Conservation (phyloP, 1,284 basidiomycete species). For the Austroboletus niveus region DNA sequence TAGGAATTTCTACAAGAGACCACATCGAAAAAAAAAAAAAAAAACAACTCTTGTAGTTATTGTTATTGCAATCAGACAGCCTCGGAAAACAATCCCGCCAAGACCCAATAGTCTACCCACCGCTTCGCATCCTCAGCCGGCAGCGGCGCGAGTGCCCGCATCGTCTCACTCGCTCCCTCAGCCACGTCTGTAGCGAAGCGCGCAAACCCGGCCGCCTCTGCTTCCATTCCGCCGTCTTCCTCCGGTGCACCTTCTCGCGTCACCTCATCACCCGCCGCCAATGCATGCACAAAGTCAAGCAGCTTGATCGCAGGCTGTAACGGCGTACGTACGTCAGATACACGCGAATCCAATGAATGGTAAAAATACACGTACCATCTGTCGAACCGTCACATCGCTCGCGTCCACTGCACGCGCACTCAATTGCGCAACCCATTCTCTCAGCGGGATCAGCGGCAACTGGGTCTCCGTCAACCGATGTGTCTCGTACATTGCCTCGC, state of each 20-base stretch:
- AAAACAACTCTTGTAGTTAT: no score
- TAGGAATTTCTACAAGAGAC: no score
- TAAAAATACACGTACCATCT: not conserved
- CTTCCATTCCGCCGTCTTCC: not conserved
- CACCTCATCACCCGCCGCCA: not conserved
- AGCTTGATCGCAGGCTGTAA: not conserved
- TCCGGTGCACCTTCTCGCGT: not conserved
- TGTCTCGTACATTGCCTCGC: conserved; percentile 10
- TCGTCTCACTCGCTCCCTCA: not conserved
- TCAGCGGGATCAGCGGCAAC: conserved; percentile 23
- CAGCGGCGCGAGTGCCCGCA: not conserved
- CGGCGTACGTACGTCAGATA: not conserved
- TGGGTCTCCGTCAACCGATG: conserved; percentile 3
- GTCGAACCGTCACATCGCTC: not conserved
- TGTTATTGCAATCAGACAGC: no score
- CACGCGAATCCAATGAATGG: not conserved
- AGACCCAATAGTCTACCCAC: not conserved
- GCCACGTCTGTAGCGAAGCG: not conserved
- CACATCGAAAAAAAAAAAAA: no score
- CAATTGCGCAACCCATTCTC: not conserved
- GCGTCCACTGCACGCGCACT: not conserved
- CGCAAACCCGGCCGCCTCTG: not conserved
- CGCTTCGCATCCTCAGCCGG: not conserved
- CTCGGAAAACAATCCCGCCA: not conserved
- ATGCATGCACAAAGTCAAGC: not conserved